Conservation (phyloP, 129 eudicot species). For the Chrysanthemum lavandulifolium region DNA sequence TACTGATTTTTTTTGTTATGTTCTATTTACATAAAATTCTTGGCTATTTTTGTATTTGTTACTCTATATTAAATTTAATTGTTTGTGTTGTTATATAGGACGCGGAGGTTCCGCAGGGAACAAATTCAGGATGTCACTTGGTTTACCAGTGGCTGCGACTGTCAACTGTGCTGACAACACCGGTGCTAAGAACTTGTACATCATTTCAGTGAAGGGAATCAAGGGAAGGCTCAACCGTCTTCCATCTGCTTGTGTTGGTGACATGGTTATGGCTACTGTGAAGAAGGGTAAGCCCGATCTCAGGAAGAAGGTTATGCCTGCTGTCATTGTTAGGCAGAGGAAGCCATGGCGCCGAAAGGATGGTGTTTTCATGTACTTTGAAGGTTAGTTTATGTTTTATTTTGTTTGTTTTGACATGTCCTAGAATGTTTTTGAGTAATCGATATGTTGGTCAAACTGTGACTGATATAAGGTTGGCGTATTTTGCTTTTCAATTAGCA, state of each 20-base stretch:
- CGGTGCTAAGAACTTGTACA: constrained; percentile 89
- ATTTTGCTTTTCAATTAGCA: too few species aligned
- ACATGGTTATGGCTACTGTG: constrained; percentile 98
- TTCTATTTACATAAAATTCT: too few species aligned
- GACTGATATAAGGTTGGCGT: too few species aligned
- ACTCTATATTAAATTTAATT: neutral
- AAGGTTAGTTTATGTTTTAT: constrained; percentile 43
- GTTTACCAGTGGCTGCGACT: constrained; percentile 97
- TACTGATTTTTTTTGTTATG: too few species aligned
- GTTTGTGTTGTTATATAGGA: constrained; percentile 37
- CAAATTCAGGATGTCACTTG: constrained; percentile 95
- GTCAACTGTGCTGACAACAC: constrained; percentile 94
- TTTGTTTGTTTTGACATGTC: too few species aligned
- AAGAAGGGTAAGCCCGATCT: constrained; percentile 99
- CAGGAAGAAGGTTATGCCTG: constrained; percentile 98
- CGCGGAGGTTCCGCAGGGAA: constrained; percentile 98
- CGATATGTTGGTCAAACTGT: too few species aligned
- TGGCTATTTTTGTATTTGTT: neutral
- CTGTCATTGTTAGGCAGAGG: constrained; percentile 93
- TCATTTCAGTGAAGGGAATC: constrained; percentile 86
- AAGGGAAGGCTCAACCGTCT: constrained; percentile 78
- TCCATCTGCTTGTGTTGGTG: constrained; percentile 94
- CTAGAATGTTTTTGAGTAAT: too few species aligned
- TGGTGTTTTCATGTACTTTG: constrained; percentile 98
- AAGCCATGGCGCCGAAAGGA: constrained; percentile 99